Percentiles rank a stretch among this genome's conserved stretches.
These are phyloP conservation scores for Silene uniflora DNA, from an alignment of 148 eudicot genomes.

Conservation along the genomic window DNA sequence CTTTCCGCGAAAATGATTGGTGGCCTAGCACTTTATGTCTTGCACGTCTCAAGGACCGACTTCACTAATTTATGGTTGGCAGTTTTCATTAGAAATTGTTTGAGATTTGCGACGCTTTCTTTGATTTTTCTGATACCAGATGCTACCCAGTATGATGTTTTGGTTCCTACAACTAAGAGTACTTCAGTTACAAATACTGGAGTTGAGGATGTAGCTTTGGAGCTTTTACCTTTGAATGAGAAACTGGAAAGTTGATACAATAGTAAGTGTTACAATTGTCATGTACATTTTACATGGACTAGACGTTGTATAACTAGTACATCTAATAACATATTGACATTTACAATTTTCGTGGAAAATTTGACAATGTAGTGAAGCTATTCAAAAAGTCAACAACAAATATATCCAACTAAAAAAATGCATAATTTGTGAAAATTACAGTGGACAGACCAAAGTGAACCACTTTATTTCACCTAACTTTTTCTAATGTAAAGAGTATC, in stretches of 20 bases:
- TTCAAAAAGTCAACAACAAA: too few relatives aligned
- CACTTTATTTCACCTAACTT: too few relatives aligned
- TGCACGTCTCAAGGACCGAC: constrained; percentile 56
- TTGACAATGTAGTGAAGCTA: too few relatives aligned
- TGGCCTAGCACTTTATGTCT: constrained; percentile 43
- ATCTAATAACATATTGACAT: too few relatives aligned
- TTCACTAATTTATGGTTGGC: constrained; percentile 57
- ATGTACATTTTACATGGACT: not conserved
- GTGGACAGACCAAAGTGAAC: too few relatives aligned
- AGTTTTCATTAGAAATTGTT: constrained; percentile 40
- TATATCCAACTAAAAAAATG: too few relatives aligned
- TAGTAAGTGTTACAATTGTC: not conserved
- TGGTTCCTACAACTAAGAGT: constrained; percentile 28
- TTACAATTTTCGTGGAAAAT: too few relatives aligned
- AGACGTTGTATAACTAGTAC: not conserved
- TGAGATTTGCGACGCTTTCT: constrained; percentile 43
- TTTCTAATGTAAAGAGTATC: too few relatives aligned
- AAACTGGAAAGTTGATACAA: constrained; percentile 12
- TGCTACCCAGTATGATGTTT: constrained; percentile 35
- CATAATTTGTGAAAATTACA: too few relatives aligned
- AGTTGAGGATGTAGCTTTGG: constrained; percentile 23
- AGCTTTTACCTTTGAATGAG: constrained; percentile 37
- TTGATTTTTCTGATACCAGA: constrained; percentile 53
- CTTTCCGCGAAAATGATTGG: constrained; percentile 51
- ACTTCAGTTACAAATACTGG: not conserved